A percentile compares a stretch with the other conserved stretches of the same genome.
Conservation (phyloP, 306 rosid genomes). For the Begonia masoniana region DNA sequence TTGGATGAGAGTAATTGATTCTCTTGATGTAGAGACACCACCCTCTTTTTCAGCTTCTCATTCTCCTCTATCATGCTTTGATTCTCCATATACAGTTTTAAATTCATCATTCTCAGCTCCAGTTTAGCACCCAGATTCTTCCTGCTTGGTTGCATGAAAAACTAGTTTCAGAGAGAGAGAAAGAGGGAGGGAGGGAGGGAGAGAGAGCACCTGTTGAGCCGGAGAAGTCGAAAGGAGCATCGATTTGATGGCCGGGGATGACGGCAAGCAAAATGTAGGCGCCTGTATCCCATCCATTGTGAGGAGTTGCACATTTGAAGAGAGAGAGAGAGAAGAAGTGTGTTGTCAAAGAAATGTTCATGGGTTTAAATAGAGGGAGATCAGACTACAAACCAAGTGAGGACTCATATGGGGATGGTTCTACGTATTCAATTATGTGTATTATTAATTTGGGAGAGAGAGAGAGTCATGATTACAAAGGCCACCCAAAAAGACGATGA, state of each 20-base stretch:
- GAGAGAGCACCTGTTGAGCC: slow-evolving; percentile 39
- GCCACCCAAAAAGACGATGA: slow-evolving; percentile 34
- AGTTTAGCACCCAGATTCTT: slow-evolving; percentile 20
- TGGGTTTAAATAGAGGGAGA: too few relatives aligned
- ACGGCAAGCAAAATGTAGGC: slow-evolving; percentile 11
- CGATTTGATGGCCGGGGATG: slow-evolving; percentile 21
- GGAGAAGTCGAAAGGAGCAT: slow-evolving; percentile 22
- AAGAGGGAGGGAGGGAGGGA: not conserved
- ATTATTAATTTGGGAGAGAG: not conserved
- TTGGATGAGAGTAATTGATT: slow-evolving; percentile 46
- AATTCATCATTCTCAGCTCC: slow-evolving; percentile 57
- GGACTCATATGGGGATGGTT: too few relatives aligned
- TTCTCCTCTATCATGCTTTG: slow-evolving; percentile 61
- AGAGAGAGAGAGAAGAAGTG: not conserved
- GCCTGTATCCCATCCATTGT: slow-evolving; percentile 9
- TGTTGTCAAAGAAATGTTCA: too few relatives aligned
- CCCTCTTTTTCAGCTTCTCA: slow-evolving; percentile 54
- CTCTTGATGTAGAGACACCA: slow-evolving; percentile 63
- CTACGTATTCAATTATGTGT: too few relatives aligned
- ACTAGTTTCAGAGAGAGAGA: not conserved
- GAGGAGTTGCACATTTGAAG: slow-evolving; percentile 39
- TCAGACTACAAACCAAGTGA: too few relatives aligned
- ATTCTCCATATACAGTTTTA: slow-evolving; percentile 56
- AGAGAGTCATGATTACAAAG: slow-evolving; percentile 54
- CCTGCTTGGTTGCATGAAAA: slow-evolving; percentile 19